Percentiles rank a stretch among this genome's conserved stretches.
phyloP scores from a whole-genome alignment of 2,329 filamentous ascomycete species.

The Alternaria sp. region DNA sequence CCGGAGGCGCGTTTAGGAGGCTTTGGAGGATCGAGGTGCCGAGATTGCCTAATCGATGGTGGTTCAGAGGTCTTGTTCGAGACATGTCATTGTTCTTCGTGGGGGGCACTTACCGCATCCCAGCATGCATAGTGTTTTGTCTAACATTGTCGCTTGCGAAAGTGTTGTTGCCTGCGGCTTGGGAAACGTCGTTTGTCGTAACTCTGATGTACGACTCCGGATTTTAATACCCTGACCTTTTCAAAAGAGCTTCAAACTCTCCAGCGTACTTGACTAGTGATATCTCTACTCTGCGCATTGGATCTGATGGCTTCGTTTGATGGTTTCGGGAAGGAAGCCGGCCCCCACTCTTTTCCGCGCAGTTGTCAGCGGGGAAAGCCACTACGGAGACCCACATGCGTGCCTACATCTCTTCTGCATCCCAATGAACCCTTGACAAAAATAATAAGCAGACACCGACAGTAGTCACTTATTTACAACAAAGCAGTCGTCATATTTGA shows the following conservation, averaged over 20 bases:
- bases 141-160: conserved; percentile 8
- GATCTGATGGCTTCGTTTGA: neutral
- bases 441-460: neutral
- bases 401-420: neutral
- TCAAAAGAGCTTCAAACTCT: too few relatives aligned
- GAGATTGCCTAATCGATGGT: neutral
- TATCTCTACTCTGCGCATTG: neutral
- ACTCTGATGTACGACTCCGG: too few relatives aligned
- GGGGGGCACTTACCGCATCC: conserved; percentile 32
- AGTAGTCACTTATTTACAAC: neutral
- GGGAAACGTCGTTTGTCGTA: neutral
- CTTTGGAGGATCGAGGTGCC: neutral
- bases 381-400: conserved; percentile 8
- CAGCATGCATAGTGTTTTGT: conserved; percentile 31
- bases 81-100: neutral
- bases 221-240: too few relatives aligned
- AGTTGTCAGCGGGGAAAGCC: neutral
- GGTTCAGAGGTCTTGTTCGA: neutral
- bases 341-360: neutral
- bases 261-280: too few relatives aligned
- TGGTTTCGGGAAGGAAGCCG: conserved; percentile 10
- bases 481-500: neutral
- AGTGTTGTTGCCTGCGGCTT: neutral
- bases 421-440: neutral
- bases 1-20: neutral